These are phyloP conservation scores for Mycena haematopus DNA, from an alignment of 768 basidiomycete species.

Conservation along the genomic window DNA sequence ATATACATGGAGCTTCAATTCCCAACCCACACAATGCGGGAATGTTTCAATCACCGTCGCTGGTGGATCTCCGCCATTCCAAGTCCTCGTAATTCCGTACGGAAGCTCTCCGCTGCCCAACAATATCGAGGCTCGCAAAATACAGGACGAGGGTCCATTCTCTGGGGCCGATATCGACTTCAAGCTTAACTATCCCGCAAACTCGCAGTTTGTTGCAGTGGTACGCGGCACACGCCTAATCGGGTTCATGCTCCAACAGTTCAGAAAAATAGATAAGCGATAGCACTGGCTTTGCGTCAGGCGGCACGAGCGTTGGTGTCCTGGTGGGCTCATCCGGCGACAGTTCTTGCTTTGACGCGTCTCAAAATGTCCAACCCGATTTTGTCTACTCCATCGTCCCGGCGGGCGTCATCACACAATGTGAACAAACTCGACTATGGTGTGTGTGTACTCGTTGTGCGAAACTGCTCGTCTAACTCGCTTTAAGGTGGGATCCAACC, in stretches of 20 bases:
- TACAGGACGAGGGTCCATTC: constrained; percentile 53
- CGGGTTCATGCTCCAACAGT: not conserved
- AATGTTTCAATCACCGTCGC: constrained; percentile 64
- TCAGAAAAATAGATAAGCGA: constrained; percentile 59
- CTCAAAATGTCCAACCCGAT: constrained; percentile 50
- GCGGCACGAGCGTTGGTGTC: constrained; percentile 75
- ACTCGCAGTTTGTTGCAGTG: constrained; percentile 79
- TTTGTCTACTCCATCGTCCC: constrained; percentile 72
- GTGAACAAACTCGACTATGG: constrained; percentile 66
- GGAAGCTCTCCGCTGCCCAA: constrained; percentile 67
- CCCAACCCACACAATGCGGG: constrained; percentile 67
- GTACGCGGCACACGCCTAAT: constrained; percentile 51
- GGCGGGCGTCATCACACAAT: constrained; percentile 69
- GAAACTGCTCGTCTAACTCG: constrained; percentile 40
- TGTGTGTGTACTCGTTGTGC: constrained; percentile 53
- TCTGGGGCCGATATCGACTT: constrained; percentile 33
- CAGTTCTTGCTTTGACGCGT: constrained; percentile 65
- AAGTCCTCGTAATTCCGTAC: constrained; percentile 68
- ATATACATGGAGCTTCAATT: constrained; percentile 54
- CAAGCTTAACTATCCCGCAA: constrained; percentile 30
- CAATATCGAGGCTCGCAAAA: constrained; percentile 63
- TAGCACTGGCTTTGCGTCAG: constrained; percentile 65
- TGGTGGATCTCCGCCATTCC: constrained; percentile 70
- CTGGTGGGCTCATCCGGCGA: constrained; percentile 59
- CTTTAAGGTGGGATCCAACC: constrained; percentile 20